Evolutionary conservation across 192 early-diverging fungal species (phyloP).

Genomic region (Coemansia nantahalensis): DNA sequence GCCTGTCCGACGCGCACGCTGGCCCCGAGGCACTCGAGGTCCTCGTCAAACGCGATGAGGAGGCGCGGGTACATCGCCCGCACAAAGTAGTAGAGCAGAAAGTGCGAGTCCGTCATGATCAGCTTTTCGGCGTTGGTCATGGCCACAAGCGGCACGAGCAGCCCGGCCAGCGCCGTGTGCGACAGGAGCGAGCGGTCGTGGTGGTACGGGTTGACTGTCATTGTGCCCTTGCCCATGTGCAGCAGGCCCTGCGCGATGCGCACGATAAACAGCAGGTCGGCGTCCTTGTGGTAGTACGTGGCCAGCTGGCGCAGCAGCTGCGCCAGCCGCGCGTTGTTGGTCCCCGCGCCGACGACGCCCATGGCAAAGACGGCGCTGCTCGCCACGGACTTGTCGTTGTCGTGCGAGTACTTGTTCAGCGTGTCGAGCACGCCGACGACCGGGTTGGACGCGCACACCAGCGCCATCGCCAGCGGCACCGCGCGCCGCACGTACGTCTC

Average conservation of each 20-base stretch:
- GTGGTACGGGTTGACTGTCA: slow-evolving; percentile 95
- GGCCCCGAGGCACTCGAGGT: slow-evolving; percentile 75
- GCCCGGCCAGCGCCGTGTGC: slow-evolving; percentile 80
- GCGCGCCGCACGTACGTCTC: slow-evolving; percentile 90
- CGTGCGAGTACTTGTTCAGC: slow-evolving; percentile 98
- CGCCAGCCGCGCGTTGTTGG: slow-evolving; percentile 97
- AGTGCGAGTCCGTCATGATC: slow-evolving; percentile 88
- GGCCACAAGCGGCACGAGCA: slow-evolving; percentile 85
- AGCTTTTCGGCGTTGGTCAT: slow-evolving; percentile 90
- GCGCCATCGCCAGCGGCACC: slow-evolving; percentile 92
- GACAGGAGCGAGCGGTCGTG: slow-evolving; percentile 90
- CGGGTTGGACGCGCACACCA: slow-evolving; percentile 96
- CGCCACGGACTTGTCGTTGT: slow-evolving; percentile 94
- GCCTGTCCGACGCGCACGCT: slow-evolving; percentile 98
- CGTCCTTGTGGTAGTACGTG: slow-evolving; percentile 95
- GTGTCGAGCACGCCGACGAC: slow-evolving; percentile 88
- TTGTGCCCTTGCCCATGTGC: slow-evolving; percentile 97
- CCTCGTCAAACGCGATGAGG: slow-evolving; percentile 94
- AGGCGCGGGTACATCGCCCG: slow-evolving; percentile 97
- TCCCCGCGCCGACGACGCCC: slow-evolving; percentile 98
- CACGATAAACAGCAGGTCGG: slow-evolving; percentile 60
- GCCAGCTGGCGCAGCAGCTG: slow-evolving; percentile 97
- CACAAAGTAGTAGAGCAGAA: slow-evolving; percentile 89
- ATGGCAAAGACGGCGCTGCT: slow-evolving; percentile 97
- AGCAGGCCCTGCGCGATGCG: slow-evolving; percentile 57